Conservation (phyloP, 345 rosid species). For the Euclidium syriacum region DNA sequence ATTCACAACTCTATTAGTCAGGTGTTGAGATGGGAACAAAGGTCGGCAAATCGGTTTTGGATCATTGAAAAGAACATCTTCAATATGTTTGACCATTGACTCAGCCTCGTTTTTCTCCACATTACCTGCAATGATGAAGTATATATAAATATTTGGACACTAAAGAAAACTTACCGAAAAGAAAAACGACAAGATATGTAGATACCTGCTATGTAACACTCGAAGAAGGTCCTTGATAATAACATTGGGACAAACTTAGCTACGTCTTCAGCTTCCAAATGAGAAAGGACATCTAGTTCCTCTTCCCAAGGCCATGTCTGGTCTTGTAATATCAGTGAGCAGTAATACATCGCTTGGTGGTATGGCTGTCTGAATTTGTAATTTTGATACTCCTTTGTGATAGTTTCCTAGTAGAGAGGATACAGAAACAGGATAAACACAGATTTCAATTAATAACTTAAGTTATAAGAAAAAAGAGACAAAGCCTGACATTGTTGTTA, state of each 20-base stretch:
- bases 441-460: background rate
- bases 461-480: background rate
- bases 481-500: slow-evolving; percentile 25
- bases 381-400: slow-evolving; percentile 64
- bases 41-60: slow-evolving; percentile 65
- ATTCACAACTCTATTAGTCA: slow-evolving; percentile 70
- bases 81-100: slow-evolving; percentile 56
- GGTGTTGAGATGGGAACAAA: slow-evolving; percentile 69
- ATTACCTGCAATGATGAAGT: slow-evolving; percentile 52
- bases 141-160: background rate
- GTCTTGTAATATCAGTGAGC: slow-evolving; percentile 62
- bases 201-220: slow-evolving; percentile 77
- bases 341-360: slow-evolving; percentile 77
- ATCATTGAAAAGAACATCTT: slow-evolving; percentile 53
- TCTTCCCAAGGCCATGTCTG: slow-evolving; percentile 77
- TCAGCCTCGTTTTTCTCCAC: slow-evolving; percentile 63
- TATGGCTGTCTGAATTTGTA: slow-evolving; percentile 77
- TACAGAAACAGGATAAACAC: background rate
- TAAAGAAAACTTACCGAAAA: background rate
- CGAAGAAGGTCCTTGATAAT: slow-evolving; percentile 73
- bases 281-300: slow-evolving; percentile 58
- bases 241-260: slow-evolving; percentile 60
- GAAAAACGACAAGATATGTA: background rate
- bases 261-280: slow-evolving; percentile 61
- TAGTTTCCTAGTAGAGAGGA: slow-evolving; percentile 53